Conservation (phyloP, 805 yeast genomes). For the Wickerhamomyces ciferrii region DNA sequence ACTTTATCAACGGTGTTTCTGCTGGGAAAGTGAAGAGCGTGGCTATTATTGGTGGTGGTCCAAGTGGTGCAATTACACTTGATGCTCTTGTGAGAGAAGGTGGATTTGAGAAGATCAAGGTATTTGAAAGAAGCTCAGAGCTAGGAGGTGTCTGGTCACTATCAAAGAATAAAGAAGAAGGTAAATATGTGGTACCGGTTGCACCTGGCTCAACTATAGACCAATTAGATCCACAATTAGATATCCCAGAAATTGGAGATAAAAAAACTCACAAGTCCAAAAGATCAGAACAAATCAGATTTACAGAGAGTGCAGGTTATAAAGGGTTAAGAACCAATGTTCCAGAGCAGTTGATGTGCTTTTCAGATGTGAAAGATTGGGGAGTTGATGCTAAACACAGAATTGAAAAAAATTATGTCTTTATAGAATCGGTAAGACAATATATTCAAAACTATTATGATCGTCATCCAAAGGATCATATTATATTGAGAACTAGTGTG, state of each 20-base stretch:
- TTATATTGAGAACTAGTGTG: conserved; percentile 26
- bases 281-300: conserved; percentile 8
- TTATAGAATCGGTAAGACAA: conserved; percentile 41
- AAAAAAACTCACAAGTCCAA: not conserved
- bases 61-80: conserved; percentile 34
- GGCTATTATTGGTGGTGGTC: conserved; percentile 40
- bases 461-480: conserved; percentile 14
- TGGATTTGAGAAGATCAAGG: conserved; percentile 21
- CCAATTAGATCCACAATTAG: conserved; percentile 18
- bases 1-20: not conserved
- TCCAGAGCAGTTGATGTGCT: conserved; percentile 35
- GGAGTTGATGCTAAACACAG: conserved; percentile 9
- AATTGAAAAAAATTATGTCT: conserved; percentile 39
- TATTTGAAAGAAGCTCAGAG: conserved; percentile 30
- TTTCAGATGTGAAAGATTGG: conserved; percentile 30
- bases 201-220: conserved; percentile 13
- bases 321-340: conserved; percentile 28
- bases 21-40: conserved; percentile 14
- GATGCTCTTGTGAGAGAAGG: conserved; percentile 29
- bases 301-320: conserved; percentile 20
- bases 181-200: conserved; percentile 1
- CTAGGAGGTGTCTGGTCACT: conserved; percentile 36
- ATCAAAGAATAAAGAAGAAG: conserved; percentile 18
- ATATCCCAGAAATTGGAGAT: not conserved
- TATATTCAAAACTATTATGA: conserved; percentile 44